phyloP scores from a whole-genome alignment of 805 yeast genomes.

The Metschnikowia noctiluminum region DNA sequence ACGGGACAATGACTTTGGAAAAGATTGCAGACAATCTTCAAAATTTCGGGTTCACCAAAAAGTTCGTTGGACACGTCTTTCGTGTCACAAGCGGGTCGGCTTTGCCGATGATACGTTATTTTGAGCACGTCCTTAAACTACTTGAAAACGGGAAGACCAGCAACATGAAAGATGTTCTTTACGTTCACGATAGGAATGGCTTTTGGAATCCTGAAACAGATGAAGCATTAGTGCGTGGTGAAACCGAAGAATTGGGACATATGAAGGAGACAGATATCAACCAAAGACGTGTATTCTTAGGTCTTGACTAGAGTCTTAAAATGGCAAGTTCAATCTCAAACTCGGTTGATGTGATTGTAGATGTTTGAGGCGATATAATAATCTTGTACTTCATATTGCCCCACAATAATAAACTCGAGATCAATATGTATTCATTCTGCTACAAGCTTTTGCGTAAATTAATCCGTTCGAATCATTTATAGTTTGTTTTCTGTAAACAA shows the following conservation, averaged over 20 bases:
- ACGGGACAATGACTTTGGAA: slow-evolving; percentile 10
- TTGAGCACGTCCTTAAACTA: slow-evolving; percentile 8
- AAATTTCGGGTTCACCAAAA: slow-evolving; percentile 13
- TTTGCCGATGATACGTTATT: slow-evolving; percentile 11
- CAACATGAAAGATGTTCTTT: slow-evolving; percentile 8
- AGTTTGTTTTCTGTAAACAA: too few relatives aligned
- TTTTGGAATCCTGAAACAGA: slow-evolving; percentile 20
- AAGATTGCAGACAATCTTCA: slow-evolving; percentile 11
- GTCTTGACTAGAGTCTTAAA: slow-evolving; percentile 1
- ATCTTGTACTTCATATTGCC: too few relatives aligned
- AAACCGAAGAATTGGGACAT: slow-evolving; percentile 9
- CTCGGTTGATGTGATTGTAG: not conserved
- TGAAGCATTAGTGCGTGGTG: slow-evolving; percentile 10
- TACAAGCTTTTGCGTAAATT: too few relatives aligned
- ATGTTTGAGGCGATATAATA: not conserved
- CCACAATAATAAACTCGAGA: too few relatives aligned
- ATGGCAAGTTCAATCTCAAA: not conserved
- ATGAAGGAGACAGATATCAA: slow-evolving; percentile 9
- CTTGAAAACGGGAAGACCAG: slow-evolving; percentile 4
- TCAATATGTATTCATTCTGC: too few relatives aligned
- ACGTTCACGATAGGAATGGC: slow-evolving; percentile 10
- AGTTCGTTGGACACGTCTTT: slow-evolving; percentile 17
- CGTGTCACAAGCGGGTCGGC: slow-evolving; percentile 18
- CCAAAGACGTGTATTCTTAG: slow-evolving; percentile 15
- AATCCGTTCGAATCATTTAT: too few relatives aligned